Percentiles rank a stretch among this genome's conserved stretches.
phyloP scores from a whole-genome alignment of 192 early-diverging fungal species.

The Funneliformis mosseae region DNA sequence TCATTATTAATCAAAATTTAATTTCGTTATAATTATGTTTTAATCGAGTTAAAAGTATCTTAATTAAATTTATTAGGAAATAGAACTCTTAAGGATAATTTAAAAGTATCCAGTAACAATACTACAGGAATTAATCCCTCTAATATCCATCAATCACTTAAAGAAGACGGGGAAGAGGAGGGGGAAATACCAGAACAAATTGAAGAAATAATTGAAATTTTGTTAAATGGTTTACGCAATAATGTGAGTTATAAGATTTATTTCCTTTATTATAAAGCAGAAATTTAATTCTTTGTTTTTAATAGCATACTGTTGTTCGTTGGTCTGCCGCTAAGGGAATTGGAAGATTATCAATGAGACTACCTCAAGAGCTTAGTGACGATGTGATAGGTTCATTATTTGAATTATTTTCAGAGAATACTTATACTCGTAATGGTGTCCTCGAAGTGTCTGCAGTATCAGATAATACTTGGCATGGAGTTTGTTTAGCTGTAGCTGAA shows the following conservation, averaged over 20 bases:
- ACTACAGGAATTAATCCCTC: conserved; percentile 41
- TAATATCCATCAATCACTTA: conserved; percentile 24
- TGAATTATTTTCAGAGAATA: conserved; percentile 83
- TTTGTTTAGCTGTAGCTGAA: conserved; percentile 89
- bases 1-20: not conserved
- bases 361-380: conserved; percentile 77
- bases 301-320: conserved; percentile 88
- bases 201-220: conserved; percentile 78
- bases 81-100: conserved; percentile 60
- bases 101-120: conserved; percentile 38
- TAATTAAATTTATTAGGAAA: conserved; percentile 35
- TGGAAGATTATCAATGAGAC: conserved; percentile 80
- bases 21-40: not conserved
- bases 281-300: conserved; percentile 6
- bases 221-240: conserved; percentile 84
- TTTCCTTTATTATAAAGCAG: not conserved
- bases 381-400: conserved; percentile 82
- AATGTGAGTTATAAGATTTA: conserved; percentile 49
- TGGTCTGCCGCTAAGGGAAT: conserved; percentile 98
- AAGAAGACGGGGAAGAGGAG: conserved; percentile 59
- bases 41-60: not conserved
- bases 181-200: conserved; percentile 81
- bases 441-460: conserved; percentile 77
- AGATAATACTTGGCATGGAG: conserved; percentile 94
- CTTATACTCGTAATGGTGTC: conserved; percentile 48